These are phyloP conservation scores for Penicillium simplicissimum DNA, from an alignment of 495 filamentous ascomycete species.

Conservation along the genomic window DNA sequence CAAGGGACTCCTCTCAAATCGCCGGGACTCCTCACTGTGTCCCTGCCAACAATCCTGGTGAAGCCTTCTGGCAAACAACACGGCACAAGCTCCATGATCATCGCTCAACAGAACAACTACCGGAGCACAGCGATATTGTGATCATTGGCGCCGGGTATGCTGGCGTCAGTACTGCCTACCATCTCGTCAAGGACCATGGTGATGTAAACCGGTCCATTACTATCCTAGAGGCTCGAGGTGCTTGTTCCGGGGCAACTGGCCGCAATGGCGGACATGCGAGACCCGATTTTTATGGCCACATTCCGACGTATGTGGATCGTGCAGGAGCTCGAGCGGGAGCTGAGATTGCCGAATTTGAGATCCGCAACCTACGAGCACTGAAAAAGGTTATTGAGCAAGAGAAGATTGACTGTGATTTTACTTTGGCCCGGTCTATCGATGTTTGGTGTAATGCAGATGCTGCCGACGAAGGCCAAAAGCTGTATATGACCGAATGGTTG, in stretches of 20 bases:
- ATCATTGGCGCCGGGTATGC: constrained; percentile 73
- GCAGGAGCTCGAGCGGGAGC: constrained; percentile 21
- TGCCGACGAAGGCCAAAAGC: constrained; percentile 31
- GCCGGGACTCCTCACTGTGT: constrained; percentile 20
- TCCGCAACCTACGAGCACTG: constrained; percentile 31
- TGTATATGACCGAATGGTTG: constrained; percentile 30
- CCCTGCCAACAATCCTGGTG: constrained; percentile 55
- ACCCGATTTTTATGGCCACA: constrained; percentile 36
- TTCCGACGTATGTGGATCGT: constrained; percentile 31
- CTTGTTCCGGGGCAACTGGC: constrained; percentile 44
- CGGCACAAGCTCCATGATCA: constrained; percentile 54
- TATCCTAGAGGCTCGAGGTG: constrained; percentile 40
- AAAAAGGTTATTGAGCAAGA: constrained; percentile 37
- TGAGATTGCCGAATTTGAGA: constrained; percentile 35
- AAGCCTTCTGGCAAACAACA: constrained; percentile 65
- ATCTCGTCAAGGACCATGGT: constrained; percentile 45
- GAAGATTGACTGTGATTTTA: constrained; percentile 45
- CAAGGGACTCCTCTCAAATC: background rate
- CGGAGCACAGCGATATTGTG: constrained; percentile 55
- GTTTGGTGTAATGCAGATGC: constrained; percentile 36
- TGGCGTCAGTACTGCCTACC: constrained; percentile 61
- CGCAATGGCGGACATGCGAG: constrained; percentile 41
- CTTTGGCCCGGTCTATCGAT: constrained; percentile 38
- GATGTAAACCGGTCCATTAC: constrained; percentile 25
- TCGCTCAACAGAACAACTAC: constrained; percentile 49